Evolutionary conservation across 495 filamentous ascomycete species (phyloP), one percentile per base, ranked within the genome.

Genomic region (Neurospora sp.): DNA sequence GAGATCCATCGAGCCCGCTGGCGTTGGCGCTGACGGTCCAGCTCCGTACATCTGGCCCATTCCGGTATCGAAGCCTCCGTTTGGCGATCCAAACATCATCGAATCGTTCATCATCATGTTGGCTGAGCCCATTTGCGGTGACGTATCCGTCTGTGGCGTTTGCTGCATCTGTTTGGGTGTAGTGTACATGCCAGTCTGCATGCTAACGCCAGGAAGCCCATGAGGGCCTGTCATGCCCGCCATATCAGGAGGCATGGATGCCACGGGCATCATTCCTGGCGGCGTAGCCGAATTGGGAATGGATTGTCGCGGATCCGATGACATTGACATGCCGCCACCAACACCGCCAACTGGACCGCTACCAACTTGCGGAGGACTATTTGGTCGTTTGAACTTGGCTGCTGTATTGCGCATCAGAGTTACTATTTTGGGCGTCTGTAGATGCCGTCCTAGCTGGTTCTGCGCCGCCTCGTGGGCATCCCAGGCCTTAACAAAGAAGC

Each of bases 401-500:
- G 77, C 39, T 7, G 75, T 79, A 59, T 82, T 82, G 20, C 81
- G 74, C 76, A 86, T 79, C 70, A 82, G 61, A 0, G 77, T 75
- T 40, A 86, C 82, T 37, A 85, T 78, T 59, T 79, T 82, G 4
- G 85, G 85, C n/a, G 80, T 78, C 14, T 75, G 75, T 1, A 84
- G 44, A 16, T 75, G 73, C 4, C 83, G 80, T 4, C 85, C 85
- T 8, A 82, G 76, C 20, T 81, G 80, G 18, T 80, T 71, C 72
- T 85, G 82, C 8, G 84, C 84, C 8, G 80, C 79, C 70, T 82
- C 81, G 39, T 80, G 83, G 8, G 86, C 85, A 27, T 85, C 83
- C 87, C 87, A 89, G 18, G 86, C 86, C 70, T 86, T 87, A 70
- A 88, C 77, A 69, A 87, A 83, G 61, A 84, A 81, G 42, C 80